Evolutionary conservation across 257 asterid genomes (phyloP).

Genomic region (Leptodermis oblonga): DNA sequence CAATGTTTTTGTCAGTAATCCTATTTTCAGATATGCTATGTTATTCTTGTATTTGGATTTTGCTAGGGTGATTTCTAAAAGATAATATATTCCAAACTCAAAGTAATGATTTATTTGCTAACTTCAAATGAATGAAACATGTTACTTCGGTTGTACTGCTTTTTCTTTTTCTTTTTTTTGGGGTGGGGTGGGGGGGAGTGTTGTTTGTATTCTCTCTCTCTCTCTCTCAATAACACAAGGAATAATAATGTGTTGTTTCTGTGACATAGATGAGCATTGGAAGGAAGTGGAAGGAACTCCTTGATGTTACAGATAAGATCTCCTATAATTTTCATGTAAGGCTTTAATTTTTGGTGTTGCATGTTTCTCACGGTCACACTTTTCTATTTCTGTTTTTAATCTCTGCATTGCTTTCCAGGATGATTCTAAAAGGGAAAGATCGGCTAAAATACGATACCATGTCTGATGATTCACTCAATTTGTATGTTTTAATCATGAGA

Average conservation of each 20-base stretch:
- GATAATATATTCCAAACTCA: not conserved
- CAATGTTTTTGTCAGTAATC: not conserved
- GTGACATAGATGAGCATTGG: conserved; percentile 78
- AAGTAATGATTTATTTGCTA: not conserved
- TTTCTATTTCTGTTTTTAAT: not conserved
- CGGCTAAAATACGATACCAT: conserved; percentile 48
- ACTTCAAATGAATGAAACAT: not conserved
- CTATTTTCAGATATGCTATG: not conserved
- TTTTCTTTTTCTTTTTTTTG: not conserved
- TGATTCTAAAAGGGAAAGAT: conserved; percentile 65
- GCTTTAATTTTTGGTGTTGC: not conserved
- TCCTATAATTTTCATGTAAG: conserved; percentile 66
- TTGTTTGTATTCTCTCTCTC: not conserved
- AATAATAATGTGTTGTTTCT: not conserved
- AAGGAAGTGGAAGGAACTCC: conserved; percentile 86
- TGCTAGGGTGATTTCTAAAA: not conserved
- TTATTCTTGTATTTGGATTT: not conserved
- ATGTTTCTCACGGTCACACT: not conserved
- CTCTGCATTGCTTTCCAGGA: conserved; percentile 42
- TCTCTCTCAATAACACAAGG: not conserved
- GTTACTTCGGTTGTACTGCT: not conserved
- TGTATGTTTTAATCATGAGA: not conserved
- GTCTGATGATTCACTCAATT: conserved; percentile 30
- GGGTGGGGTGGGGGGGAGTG: too few species aligned
- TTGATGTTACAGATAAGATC: conserved; percentile 64